phyloP scores from a whole-genome alignment of 139 green algal genomes.

The Raphidocelis subcapitata region DNA sequence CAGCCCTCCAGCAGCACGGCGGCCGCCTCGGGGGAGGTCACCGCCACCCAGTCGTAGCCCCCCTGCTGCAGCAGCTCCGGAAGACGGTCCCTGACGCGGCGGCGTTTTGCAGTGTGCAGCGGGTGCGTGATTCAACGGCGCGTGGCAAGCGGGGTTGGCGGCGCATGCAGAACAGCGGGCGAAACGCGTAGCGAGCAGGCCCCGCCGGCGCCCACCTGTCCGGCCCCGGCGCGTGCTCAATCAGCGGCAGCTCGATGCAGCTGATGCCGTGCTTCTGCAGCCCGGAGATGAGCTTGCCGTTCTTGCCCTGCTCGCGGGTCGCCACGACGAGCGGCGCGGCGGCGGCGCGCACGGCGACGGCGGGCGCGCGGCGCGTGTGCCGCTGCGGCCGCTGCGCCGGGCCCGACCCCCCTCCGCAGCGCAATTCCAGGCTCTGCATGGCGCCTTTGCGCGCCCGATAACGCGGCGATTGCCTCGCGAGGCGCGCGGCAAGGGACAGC shows the following conservation, averaged over 20 bases:
- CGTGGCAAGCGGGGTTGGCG: too few relatives aligned
- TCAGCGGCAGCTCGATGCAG: conserved; percentile 78
- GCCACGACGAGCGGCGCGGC: conserved; percentile 59
- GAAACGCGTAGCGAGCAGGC: too few relatives aligned
- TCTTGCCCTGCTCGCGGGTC: conserved; percentile 87
- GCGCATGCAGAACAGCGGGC: too few relatives aligned
- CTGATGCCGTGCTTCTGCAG: conserved; percentile 46
- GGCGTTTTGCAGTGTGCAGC: too few relatives aligned
- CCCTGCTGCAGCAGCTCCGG: conserved; percentile 25
- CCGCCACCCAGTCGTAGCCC: conserved; percentile 74
- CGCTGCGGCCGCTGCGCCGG: too few relatives aligned
- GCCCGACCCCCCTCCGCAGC: too few relatives aligned
- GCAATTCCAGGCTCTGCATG: too few relatives aligned
- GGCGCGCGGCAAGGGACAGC: too few relatives aligned
- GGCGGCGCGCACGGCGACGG: too few relatives aligned
- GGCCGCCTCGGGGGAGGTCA: conserved; percentile 87
- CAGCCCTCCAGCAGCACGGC: conserved; percentile 83
- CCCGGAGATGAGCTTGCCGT: conserved; percentile 61
- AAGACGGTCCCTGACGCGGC: conserved; percentile 49
- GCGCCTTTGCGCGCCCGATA: too few relatives aligned
- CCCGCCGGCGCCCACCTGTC: conserved; percentile 64
- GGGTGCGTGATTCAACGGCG: neutral
- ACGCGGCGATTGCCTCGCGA: too few relatives aligned
- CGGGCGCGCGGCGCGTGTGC: too few relatives aligned
- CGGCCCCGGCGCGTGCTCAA: conserved; percentile 70